These are phyloP conservation scores for Arachnomyces sp. DNA, from an alignment of 2,329 filamentous ascomycete species.

Conservation along the genomic window DNA sequence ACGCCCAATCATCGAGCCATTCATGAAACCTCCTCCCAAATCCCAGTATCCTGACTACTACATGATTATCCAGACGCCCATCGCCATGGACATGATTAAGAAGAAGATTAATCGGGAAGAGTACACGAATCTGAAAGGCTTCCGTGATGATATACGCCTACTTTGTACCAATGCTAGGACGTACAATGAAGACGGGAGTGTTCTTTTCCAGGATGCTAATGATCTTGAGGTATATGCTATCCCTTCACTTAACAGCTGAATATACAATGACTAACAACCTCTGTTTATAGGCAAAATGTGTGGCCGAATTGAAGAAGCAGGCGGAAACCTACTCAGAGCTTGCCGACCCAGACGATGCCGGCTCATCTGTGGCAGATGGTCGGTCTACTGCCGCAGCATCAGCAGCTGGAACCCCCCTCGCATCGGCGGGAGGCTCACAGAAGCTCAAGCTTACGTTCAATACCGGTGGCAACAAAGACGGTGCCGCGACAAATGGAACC, in stretches of 20 bases:
- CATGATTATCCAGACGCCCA: constrained; percentile 80
- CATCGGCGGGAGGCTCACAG: constrained; percentile 45
- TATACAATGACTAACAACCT: constrained; percentile 6
- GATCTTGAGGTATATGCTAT: constrained; percentile 68
- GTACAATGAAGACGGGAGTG: constrained; percentile 92
- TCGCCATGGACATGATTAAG: constrained; percentile 92
- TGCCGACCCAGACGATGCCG: constrained; percentile 47
- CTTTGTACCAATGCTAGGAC: constrained; percentile 87
- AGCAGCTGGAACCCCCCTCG: constrained; percentile 52
- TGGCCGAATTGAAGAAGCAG: constrained; percentile 46
- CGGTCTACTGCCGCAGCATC: constrained; percentile 42
- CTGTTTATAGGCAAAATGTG: constrained; percentile 38
- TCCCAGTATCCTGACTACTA: constrained; percentile 93
- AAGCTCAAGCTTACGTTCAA: constrained; percentile 62
- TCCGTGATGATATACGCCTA: constrained; percentile 72
- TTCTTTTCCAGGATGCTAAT: constrained; percentile 86
- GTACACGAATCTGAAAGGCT: constrained; percentile 70
- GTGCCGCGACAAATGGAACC: constrained; percentile 18
- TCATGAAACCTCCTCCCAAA: constrained; percentile 83
- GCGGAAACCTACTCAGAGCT: constrained; percentile 49
- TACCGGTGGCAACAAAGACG: constrained; percentile 30
- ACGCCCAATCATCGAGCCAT: constrained; percentile 84
- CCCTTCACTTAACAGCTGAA: constrained; percentile 6
- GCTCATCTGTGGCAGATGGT: constrained; percentile 41
- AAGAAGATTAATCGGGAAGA: constrained; percentile 95